Conservation (phyloP, 1,139 yeast genomes). For the Debaryomyces coudertii region DNA sequence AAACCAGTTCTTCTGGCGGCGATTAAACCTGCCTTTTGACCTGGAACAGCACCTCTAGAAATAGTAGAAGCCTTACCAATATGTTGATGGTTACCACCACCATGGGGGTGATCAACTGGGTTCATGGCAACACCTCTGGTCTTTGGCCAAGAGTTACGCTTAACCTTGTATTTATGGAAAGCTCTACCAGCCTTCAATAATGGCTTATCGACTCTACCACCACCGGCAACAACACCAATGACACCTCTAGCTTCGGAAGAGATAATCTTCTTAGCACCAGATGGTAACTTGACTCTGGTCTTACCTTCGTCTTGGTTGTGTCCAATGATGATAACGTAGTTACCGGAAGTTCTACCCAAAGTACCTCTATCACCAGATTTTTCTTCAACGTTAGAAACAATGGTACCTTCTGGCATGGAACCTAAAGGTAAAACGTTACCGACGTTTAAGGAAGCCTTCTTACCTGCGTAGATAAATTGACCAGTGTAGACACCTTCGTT, state of each 20-base stretch:
- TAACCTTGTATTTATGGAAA: conserved; percentile 97
- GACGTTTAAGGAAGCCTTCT: conserved; percentile 95
- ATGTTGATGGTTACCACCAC: conserved; percentile 99
- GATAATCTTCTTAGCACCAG: conserved; percentile 97
- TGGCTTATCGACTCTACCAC: conserved; percentile 99
- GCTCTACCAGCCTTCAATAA: conserved; percentile 99
- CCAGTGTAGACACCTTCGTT: conserved; percentile 99
- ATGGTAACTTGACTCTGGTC: conserved; percentile 98
- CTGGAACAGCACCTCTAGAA: conserved; percentile 99
- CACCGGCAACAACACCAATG: conserved; percentile 99
- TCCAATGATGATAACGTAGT: conserved; percentile 97
- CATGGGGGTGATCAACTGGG: conserved; percentile 99
- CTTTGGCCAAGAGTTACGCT: conserved; percentile 99
- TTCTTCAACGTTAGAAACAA: conserved; percentile 97
- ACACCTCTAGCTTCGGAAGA: conserved; percentile 98
- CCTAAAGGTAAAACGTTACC: conserved; percentile 98
- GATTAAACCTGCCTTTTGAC: conserved; percentile 99
- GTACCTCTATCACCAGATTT: conserved; percentile 99
- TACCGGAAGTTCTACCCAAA: conserved; percentile 98
- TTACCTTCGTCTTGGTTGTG: conserved; percentile 99
- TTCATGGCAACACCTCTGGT: conserved; percentile 99
- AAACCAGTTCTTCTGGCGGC: conserved; percentile 99
- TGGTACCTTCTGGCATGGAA: conserved; percentile 99
- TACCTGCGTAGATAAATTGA: conserved; percentile 98
- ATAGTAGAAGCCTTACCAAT: conserved; percentile 99